Evolutionary conservation across 2,329 filamentous ascomycete genomes (phyloP).

Genomic region (Endocalyx cinctus): DNA sequence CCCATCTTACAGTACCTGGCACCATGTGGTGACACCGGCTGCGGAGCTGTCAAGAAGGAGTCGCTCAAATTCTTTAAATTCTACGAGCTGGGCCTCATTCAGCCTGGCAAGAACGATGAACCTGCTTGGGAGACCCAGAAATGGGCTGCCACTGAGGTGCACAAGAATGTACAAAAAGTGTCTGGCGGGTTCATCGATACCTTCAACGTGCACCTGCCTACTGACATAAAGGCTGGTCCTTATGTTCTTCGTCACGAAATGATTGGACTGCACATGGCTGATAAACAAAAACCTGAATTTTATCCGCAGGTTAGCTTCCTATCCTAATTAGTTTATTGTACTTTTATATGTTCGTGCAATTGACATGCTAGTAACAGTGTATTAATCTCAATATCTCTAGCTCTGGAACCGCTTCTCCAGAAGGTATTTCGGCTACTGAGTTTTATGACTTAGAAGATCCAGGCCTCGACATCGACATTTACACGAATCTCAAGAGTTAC

Average conservation of each 20-base stretch:
- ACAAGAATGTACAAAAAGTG: conserved; percentile 34
- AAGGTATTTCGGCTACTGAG: conserved; percentile 10
- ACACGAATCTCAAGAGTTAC: conserved; percentile 13
- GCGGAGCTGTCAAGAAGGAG: conserved; percentile 25
- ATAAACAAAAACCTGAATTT: conserved; percentile 15
- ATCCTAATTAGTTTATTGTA: too few species aligned
- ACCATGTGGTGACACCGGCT: conserved; percentile 27
- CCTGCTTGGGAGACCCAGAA: conserved; percentile 41
- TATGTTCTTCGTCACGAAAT: conserved; percentile 23
- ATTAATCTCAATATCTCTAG: conserved; percentile 19
- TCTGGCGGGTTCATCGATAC: conserved; percentile 44
- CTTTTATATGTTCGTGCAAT: conserved; percentile 19
- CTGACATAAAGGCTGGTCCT: conserved; percentile 25
- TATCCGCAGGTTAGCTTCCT: conserved; percentile 17
- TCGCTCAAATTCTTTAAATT: conserved; percentile 27
- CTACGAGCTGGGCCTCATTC: conserved; percentile 21
- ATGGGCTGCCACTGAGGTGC: conserved; percentile 38
- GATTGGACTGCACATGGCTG: conserved; percentile 22
- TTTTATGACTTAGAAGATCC: conserved; percentile 14
- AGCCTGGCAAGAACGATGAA: conserved; percentile 25
- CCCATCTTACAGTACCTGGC: conserved; percentile 30
- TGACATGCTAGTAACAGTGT: conserved; percentile 9
- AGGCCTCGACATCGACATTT: conserved; percentile 15
- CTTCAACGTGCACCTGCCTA: conserved; percentile 17
- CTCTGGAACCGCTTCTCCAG: conserved; percentile 11